Percentiles rank a stretch among this genome's conserved stretches.
These are phyloP conservation scores for Phytophthora europaea DNA, from an alignment of 352 stramenopile genomes.

Conservation along the genomic window DNA sequence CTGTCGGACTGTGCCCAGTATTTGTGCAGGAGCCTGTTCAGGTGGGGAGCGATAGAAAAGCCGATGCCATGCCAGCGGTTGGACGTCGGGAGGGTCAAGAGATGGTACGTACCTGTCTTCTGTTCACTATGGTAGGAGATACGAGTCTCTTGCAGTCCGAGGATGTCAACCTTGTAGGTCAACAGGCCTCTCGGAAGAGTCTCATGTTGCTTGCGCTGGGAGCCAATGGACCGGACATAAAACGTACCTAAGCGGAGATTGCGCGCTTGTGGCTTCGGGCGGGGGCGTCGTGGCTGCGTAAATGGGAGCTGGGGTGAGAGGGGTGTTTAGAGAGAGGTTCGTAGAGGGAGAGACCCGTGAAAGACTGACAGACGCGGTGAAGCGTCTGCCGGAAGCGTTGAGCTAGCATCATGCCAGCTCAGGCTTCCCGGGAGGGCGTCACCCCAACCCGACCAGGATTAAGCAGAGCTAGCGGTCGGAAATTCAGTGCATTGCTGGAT, in stretches of 20 bases:
- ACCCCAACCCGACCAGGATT: no score
- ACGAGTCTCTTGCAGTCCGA: conserved; percentile 14
- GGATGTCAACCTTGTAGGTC: conserved; percentile 17
- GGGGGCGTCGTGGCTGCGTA: no score
- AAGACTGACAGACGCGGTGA: no score
- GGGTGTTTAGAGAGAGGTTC: no score
- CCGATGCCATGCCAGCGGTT: conserved; percentile 21
- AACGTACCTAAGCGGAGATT: conserved; percentile 9
- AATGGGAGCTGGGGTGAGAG: no score
- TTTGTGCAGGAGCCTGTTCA: conserved; percentile 10
- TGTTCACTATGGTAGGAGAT: conserved; percentile 13
- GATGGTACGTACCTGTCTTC: conserved; percentile 23
- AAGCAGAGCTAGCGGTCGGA: no score
- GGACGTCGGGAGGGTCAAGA: neutral
- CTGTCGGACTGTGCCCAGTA: conserved; percentile 13
- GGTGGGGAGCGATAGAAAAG: conserved; percentile 14
- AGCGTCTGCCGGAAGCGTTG: no score
- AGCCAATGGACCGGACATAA: conserved; percentile 15
- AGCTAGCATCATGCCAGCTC: no score
- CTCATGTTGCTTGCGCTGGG: conserved; percentile 15
- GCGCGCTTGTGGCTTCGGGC: no score
- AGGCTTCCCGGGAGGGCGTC: no score
- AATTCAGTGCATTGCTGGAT: no score
- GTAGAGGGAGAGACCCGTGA: no score
- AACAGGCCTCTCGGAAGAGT: conserved; percentile 3